Base-by-base conservation (phyloP, 73 alveolate species). In the Halteria grandinella region DNA sequence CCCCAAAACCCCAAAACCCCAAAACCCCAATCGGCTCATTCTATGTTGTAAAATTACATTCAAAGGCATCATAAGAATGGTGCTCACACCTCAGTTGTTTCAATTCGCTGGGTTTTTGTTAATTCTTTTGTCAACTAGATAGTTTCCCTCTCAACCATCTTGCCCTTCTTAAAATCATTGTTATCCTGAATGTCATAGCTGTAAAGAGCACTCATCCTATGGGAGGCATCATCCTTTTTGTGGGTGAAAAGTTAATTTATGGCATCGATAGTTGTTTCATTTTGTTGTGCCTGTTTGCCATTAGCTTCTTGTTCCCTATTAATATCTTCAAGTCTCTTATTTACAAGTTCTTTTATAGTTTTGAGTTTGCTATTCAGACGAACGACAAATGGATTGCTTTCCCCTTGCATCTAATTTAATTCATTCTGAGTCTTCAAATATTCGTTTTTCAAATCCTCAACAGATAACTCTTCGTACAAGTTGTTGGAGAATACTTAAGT, bases 121-220 rank as follows among this genome's bases (percentile, higher is more conserved):
- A n/a, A n/a, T n/a, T n/a, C n/a, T n/a, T n/a, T n/a, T n/a, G n/a
- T n/a, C n/a, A 29, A 66, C 21, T 66, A 45, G 15, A 63, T 66
- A 54, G 47, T 66, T 4, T 66, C 7, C 21, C 47, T 66, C 33
- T 66, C 80, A 5, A 66, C 47, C 33, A 45, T 66, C 52, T 41
- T 18, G 17, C 43, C 66, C 7, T 57, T 17, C 33, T 47, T 66
- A 43, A 45, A 66, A 1, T 21, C 45, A 10, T 8, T 25, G 28
- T 73, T 63, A 36, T 73, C 85, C 32, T 39, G 33, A 33, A 73
- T 73, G 57, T 73, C 85, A 36, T 53, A 73, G 15, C 75, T 54
- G 44, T 73, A 73, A 2, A 50, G 23, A 7, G 62, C 32, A 25
- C 17, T 37, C 4, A 73, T 14, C 15, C 75, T 27, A 25, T 53